A percentile compares a stretch with the other conserved stretches of the same genome.
Evolutionary conservation across 2,329 filamentous ascomycete genomes (phyloP).

Genomic region (Byssothecium circinans): DNA sequence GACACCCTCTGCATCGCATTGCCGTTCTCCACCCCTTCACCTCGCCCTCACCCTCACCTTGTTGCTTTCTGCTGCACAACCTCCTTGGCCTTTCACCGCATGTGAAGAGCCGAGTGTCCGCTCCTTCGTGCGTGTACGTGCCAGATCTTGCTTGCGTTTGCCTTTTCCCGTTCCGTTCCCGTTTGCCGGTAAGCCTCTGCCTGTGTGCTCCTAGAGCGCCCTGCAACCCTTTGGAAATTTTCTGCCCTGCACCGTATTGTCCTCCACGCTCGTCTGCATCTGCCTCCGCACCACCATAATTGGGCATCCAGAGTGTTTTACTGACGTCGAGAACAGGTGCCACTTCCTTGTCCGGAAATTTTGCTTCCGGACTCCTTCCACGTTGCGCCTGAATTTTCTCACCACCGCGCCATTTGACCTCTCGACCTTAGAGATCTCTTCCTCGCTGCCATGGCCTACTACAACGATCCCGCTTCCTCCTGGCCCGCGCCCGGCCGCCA

Average conservation of each 20-base stretch:
- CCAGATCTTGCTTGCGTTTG: constrained; percentile 5
- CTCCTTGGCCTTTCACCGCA: constrained; percentile 26
- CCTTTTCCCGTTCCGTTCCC: too few relatives aligned
- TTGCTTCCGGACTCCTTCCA: constrained; percentile 12
- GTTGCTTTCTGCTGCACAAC: constrained; percentile 26
- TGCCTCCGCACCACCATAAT: not conserved
- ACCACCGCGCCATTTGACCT: constrained; percentile 10
- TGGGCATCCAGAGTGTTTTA: constrained; percentile 15
- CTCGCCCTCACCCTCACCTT: constrained; percentile 20
- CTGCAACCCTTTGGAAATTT: constrained; percentile 25
- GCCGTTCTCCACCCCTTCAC: constrained; percentile 14
- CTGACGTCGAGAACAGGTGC: constrained; percentile 7
- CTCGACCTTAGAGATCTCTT: not conserved
- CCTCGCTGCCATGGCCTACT: constrained; percentile 62
- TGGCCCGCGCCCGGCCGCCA: constrained; percentile 64
- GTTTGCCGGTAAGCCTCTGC: constrained; percentile 38
- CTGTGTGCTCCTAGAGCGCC: constrained; percentile 6
- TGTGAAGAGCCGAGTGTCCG: constrained; percentile 34
- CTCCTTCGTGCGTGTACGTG: constrained; percentile 30
- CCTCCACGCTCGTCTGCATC: not conserved
- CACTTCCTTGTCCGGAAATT: constrained; percentile 15
- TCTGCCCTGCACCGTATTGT: constrained; percentile 16
- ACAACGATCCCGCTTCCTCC: constrained; percentile 66
- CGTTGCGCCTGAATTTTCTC: constrained; percentile 13
- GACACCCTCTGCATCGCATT: constrained; percentile 17